phyloP scores from a whole-genome alignment of 768 basidiomycete species.

The Crepidotus variabilis region DNA sequence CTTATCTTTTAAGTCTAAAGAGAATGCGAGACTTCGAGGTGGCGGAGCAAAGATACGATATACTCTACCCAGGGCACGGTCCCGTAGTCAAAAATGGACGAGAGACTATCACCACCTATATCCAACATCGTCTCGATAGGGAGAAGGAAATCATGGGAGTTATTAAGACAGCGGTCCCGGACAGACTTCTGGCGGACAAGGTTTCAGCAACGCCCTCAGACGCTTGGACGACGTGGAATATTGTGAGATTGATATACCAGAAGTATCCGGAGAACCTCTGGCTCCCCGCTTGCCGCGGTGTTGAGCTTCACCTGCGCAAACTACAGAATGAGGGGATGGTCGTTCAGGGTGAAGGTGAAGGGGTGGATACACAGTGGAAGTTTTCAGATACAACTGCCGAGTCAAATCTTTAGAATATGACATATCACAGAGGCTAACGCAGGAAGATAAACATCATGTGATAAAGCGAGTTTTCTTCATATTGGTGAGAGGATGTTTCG shows the following conservation, averaged over 20 bases:
- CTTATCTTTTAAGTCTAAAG: slow-evolving; percentile 64
- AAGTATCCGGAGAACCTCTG: slow-evolving; percentile 68
- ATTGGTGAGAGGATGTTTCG: no score
- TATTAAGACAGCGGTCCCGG: slow-evolving; percentile 33
- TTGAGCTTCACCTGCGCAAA: slow-evolving; percentile 73
- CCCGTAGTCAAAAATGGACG: slow-evolving; percentile 66
- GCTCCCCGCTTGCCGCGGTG: slow-evolving; percentile 65
- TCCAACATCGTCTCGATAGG: slow-evolving; percentile 74
- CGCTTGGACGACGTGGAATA: slow-evolving; percentile 59
- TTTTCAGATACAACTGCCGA: not conserved
- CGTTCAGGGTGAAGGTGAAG: slow-evolving; percentile 45
- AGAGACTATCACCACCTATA: slow-evolving; percentile 64
- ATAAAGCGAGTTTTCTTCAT: no score
- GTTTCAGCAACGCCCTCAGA: slow-evolving; percentile 4
- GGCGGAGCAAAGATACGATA: slow-evolving; percentile 28
- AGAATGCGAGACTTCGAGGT: slow-evolving; percentile 47
- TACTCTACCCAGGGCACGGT: slow-evolving; percentile 89
- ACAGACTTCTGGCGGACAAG: slow-evolving; percentile 9
- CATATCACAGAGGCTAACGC: not conserved
- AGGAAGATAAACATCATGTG: not conserved
- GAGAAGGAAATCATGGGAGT: slow-evolving; percentile 72
- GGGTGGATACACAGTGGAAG: slow-evolving; percentile 47
- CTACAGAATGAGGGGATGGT: slow-evolving; percentile 63
- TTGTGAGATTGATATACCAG: slow-evolving; percentile 67
- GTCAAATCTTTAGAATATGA: not conserved